Evolutionary conservation across 495 filamentous ascomycete genomes (phyloP), one percentile per base, ranked within the genome.

Genomic region (Aspergillus saccharolyticus): DNA sequence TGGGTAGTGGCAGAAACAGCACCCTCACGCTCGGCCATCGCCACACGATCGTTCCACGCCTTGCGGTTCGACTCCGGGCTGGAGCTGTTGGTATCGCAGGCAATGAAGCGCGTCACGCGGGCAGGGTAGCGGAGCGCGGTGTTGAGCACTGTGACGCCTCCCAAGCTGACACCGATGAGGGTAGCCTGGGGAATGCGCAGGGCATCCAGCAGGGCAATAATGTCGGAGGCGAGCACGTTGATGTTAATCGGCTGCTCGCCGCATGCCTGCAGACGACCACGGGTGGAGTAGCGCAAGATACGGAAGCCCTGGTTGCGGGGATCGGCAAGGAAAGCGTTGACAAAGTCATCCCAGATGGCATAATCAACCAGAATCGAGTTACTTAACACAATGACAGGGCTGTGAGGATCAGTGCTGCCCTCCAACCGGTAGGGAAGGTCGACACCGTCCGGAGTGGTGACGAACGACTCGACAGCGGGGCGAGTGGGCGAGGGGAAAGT

Each of bases 31-130:
- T 88, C 85, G 0, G 84, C 82, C n/a, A 90, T 64, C 2, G 75
- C 83, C 53, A 88, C 87, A 16, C 89, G 85, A 47, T 90, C 87
- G 53, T 80, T 83, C 89, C 89, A 94, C 2, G 87, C 87, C 47
- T 81, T 81, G 7, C 81, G 81, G 72, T 92, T 92, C 18, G 84
- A 83, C 30, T 84, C 74, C 44, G 85, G 85, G 0, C 80, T 80
- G 8, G 82, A 77, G 6, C 80, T 80, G 68, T 88, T 90, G 63
- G 89, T 91, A 70, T 92, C 89, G 72, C 89, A 92, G 10, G 86
- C 78, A 39, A 92, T 74, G 70, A 91, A 88, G 7, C 73, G 74
- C 16, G 56, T 73, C 4, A 91, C 64, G 39, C 79, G 73, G 0
- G 71, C 58, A 0, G 88, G 87, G 62, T 89, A 80, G 21, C 78